These are phyloP conservation scores for Sideroxylon spinosum DNA, from an alignment of 179 eudicot genomes.

Conservation along the genomic window DNA sequence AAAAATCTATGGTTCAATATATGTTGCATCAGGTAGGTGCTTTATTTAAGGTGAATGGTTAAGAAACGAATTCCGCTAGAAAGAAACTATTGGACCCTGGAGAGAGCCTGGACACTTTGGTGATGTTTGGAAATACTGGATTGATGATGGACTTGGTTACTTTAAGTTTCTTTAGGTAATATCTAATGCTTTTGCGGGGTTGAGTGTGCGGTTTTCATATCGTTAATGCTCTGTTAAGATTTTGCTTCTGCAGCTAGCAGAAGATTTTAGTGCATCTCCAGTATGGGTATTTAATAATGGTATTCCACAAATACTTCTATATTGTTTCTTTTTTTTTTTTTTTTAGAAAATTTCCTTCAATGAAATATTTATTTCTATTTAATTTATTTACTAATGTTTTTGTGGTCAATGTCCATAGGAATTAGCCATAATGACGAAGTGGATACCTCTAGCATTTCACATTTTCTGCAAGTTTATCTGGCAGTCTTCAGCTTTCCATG, in stretches of 20 bases:
- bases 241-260: slow-evolving; percentile 56
- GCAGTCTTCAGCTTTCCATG: background rate
- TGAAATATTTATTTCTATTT: background rate
- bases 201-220: background rate
- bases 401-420: slow-evolving; percentile 36
- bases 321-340: background rate
- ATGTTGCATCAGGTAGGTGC: slow-evolving; percentile 66
- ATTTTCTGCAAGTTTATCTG: slow-evolving; percentile 67
- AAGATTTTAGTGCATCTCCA: slow-evolving; percentile 81
- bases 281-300: slow-evolving; percentile 90
- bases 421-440: slow-evolving; percentile 68
- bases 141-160: slow-evolving; percentile 95
- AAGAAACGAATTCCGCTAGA: slow-evolving; percentile 82
- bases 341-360: background rate
- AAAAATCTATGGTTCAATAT: background rate
- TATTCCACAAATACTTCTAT: slow-evolving; percentile 18
- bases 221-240: background rate
- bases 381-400: background rate
- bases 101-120: slow-evolving; percentile 91
- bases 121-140: too few relatives aligned
- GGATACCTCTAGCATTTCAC: slow-evolving; percentile 41
- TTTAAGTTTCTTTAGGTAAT: slow-evolving; percentile 82
- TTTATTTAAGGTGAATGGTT: slow-evolving; percentile 91
- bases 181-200: background rate
- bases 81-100: slow-evolving; percentile 86